These are phyloP conservation scores for Candida michaelii DNA, from an alignment of 805 yeast genomes.

Conservation along the genomic window DNA sequence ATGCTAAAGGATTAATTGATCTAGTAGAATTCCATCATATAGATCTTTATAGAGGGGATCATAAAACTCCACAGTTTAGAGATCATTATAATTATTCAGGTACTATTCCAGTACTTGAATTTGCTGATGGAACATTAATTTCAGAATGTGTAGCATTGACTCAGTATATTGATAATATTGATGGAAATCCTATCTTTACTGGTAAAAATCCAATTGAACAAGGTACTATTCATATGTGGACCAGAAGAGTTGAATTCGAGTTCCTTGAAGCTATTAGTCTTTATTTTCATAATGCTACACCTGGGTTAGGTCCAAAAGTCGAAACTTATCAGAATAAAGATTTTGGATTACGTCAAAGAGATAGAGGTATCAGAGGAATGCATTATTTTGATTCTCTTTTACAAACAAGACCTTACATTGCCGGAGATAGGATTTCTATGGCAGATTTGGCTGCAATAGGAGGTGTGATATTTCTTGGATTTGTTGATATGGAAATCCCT, in stretches of 20 bases:
- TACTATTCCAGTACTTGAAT: conserved; percentile 9
- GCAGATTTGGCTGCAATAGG: conserved; percentile 9
- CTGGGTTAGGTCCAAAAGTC: conserved; percentile 9
- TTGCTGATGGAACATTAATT: conserved; percentile 7
- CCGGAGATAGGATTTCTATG: conserved; percentile 9
- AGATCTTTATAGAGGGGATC: conserved; percentile 8
- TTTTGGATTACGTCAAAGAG: conserved; percentile 4
- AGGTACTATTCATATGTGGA: conserved; percentile 7
- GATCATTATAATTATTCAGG: conserved; percentile 2
- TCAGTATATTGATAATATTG: conserved; percentile 8
- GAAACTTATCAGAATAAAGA: conserved; percentile 5
- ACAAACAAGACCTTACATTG: conserved; percentile 7
- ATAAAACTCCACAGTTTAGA: conserved; percentile 5
- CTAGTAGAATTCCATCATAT: conserved; percentile 4
- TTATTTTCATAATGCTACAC: conserved; percentile 7
- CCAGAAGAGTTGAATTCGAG: conserved; percentile 9
- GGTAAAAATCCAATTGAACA: conserved; percentile 6
- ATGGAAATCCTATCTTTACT: conserved; percentile 6
- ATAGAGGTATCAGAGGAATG: conserved; percentile 4
- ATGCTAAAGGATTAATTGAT: conserved; percentile 3
- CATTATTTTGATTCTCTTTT: conserved; percentile 3
- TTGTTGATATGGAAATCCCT: conserved; percentile 6
- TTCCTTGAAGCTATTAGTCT: conserved; percentile 6
- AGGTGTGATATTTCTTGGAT: conserved; percentile 2
- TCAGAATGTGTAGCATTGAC: conserved; percentile 4